Evolutionary conservation across 129 eudicot genomes (phyloP), one percentile per base, ranked within the genome.

Genomic region (Flaveria brownii): DNA sequence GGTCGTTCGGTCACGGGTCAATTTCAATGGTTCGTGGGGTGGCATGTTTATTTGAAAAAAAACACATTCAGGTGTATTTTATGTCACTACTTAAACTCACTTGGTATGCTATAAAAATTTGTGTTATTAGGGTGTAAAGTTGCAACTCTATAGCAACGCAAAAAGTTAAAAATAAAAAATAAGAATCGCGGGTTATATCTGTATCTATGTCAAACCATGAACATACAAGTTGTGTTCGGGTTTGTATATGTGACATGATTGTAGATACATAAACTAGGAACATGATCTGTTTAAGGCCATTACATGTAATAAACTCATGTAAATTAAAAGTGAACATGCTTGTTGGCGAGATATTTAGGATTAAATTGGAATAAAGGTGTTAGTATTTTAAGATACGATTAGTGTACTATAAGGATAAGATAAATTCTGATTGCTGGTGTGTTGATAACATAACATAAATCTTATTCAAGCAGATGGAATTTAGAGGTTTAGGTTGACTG

Each of bases 321-420:
- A 64, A 68, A 39, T 54, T 41, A 5, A 18, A 50, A 51, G 11
- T 42, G 51, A 39, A 0, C 41, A 22, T 25, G 56, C 5, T 61
- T 9, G 43, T 25, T 43, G 59, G 64, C 7, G 33, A 5, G 7
- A n/a, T 2, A 3, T 16, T 73, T 41, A 62, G 78, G 57, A 54
- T 80, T 36, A 41, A 65, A 56, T 68, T 0, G 30, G 79, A 66
- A 73, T 26, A 73, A 65, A 72, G 25, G 68, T 65, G 52, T 7
- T 68, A 25, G 4, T 26, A 28, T 39, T 52, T 60, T 9, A 13
- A 47, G 26, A 36, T 74, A 77, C n/a, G 81, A 54, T 20, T 68
- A 60, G n/a, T 5, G 41, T 43, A 28, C 50, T 26, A 11, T 46
- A 43, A 36, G 23, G 14, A 52, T 68, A 54, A 17, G 46, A 76